Evolutionary conservation across 176 grass and related monocot species (phyloP).

Genomic region (Cenchrus purpureus): DNA sequence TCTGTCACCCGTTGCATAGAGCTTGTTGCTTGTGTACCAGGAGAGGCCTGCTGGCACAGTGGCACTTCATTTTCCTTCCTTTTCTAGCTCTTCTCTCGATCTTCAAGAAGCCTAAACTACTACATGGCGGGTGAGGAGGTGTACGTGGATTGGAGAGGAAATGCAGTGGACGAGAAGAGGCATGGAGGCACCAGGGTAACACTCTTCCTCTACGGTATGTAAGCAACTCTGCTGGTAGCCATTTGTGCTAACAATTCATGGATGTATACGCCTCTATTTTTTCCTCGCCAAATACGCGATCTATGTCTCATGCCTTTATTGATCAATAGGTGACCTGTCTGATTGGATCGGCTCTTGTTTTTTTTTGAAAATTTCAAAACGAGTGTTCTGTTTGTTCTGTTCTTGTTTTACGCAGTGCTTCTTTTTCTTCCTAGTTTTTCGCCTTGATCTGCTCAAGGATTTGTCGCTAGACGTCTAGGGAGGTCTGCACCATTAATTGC

Average conservation of each 20-base stretch:
- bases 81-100: neutral
- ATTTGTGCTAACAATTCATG: neutral
- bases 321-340: too few species aligned
- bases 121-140: constrained; percentile 27
- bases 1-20: neutral
- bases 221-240: neutral
- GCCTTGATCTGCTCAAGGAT: neutral
- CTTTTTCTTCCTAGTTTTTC: neutral
- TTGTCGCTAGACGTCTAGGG: neutral
- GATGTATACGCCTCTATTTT: too few species aligned
- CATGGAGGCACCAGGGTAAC: constrained; percentile 55
- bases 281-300: too few species aligned
- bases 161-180: constrained; percentile 41
- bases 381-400: neutral
- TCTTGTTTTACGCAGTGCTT: neutral
- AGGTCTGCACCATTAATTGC: neutral
- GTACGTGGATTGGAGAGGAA: constrained; percentile 44
- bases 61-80: neutral
- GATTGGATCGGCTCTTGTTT: too few species aligned
- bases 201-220: constrained; percentile 51
- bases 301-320: too few species aligned
- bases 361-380: too few species aligned
- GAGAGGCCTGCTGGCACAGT: neutral
- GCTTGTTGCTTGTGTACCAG: neutral
- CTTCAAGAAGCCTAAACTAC: neutral